These are phyloP conservation scores for Solanum pennellii DNA, from an alignment of 257 asterid genomes.

Conservation along the genomic window DNA sequence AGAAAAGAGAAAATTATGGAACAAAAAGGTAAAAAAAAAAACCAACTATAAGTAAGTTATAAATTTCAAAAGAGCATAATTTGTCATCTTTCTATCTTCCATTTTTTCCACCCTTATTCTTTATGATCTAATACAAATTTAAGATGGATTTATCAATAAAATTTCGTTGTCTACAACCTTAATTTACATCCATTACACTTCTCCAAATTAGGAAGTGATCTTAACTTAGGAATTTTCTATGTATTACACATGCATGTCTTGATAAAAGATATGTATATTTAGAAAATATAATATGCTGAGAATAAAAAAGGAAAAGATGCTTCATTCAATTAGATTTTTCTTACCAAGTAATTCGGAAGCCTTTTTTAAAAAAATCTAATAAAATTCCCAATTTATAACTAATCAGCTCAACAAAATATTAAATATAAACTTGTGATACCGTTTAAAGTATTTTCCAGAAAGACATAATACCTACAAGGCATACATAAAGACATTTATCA, in stretches of 20 bases:
- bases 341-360: neutral
- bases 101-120: too few species aligned
- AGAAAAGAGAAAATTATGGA: too few species aligned
- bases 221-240: neutral
- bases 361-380: neutral
- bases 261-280: neutral
- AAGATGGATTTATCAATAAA: neutral
- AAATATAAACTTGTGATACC: neutral
- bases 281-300: neutral
- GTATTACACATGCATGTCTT: neutral
- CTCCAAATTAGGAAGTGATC: neutral
- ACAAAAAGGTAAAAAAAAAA: too few species aligned
- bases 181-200: neutral
- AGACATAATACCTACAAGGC: neutral
- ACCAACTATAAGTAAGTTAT: too few species aligned
- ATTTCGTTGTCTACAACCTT: neutral
- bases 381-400: neutral
- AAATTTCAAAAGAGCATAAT: too few species aligned
- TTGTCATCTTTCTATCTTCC: too few species aligned
- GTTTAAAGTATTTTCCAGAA: too few species aligned
- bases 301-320: neutral
- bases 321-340: neutral
- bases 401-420: neutral
- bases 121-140: too few species aligned
- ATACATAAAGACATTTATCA: neutral